Evolutionary conservation across 228 moss, liverwort and hornwort species (phyloP).

Genomic region (Sphagnum magellanicum): DNA sequence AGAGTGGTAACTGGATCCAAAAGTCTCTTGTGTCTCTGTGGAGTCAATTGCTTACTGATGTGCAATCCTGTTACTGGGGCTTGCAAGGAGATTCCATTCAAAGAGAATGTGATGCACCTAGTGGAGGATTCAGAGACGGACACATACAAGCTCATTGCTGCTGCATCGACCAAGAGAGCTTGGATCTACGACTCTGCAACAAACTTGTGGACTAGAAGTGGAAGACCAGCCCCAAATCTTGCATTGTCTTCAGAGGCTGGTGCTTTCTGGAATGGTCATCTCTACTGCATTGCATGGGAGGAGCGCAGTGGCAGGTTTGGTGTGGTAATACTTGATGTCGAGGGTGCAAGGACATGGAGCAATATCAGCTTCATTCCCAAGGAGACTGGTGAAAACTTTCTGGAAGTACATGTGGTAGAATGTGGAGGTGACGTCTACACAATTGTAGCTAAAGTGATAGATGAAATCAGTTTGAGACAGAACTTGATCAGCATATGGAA

Average conservation of each 20-base stretch:
- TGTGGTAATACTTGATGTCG: conserved; percentile 15
- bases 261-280: conserved; percentile 23
- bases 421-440: conserved; percentile 19
- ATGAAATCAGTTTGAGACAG: conserved; percentile 22
- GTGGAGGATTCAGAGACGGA: conserved; percentile 18
- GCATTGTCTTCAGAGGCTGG: conserved; percentile 21
- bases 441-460: conserved; percentile 20
- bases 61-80: conserved; percentile 44
- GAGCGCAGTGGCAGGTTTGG: conserved; percentile 47
- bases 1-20: conserved; percentile 30
- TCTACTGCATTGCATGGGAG: conserved; percentile 42
- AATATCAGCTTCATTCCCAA: conserved; percentile 15
- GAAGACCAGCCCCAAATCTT: conserved; percentile 34
- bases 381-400: conserved; percentile 16
- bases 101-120: conserved; percentile 36
- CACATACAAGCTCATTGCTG: conserved; percentile 25
- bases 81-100: conserved; percentile 20
- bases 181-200: conserved; percentile 37
- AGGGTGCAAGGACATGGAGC: conserved; percentile 28
- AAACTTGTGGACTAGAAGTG: conserved; percentile 25
- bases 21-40: conserved; percentile 37
- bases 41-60: conserved; percentile 26
- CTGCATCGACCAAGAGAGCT: conserved; percentile 32
- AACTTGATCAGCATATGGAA: conserved; percentile 34
- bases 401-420: conserved; percentile 34